These are phyloP conservation scores for Chloris gayana DNA, from an alignment of 176 grass and related monocot genomes.

Conservation along the genomic window DNA sequence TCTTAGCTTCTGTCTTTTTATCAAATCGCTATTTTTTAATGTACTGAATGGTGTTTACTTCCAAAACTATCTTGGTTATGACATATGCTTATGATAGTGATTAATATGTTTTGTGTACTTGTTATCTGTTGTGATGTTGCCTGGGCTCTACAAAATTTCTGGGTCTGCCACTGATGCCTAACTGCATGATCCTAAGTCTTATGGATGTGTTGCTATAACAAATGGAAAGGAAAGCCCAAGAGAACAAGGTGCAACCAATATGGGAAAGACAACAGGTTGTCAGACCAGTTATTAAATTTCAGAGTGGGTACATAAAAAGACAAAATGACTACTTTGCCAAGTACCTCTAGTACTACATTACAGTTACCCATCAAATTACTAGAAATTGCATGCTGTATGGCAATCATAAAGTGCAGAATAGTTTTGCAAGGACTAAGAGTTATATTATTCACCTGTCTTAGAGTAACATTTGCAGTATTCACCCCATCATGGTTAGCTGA, in stretches of 20 bases:
- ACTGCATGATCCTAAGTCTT: too few relatives aligned
- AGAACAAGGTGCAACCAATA: background rate
- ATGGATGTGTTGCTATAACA: background rate
- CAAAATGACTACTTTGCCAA: background rate
- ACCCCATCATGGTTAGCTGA: slow-evolving; percentile 82
- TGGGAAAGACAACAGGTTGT: background rate
- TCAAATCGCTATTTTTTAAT: too few relatives aligned
- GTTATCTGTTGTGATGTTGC: too few relatives aligned
- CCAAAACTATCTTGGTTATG: too few relatives aligned
- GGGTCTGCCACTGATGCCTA: too few relatives aligned
- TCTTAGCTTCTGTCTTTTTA: too few relatives aligned
- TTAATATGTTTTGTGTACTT: too few relatives aligned
- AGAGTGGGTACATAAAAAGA: background rate
- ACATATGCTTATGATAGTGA: too few relatives aligned
- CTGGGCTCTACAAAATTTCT: too few relatives aligned
- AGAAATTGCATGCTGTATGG: background rate
- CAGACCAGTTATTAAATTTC: background rate
- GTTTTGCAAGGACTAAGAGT: background rate
- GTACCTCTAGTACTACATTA: background rate
- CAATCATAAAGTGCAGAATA: slow-evolving; percentile 12
- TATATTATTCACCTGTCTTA: slow-evolving; percentile 67
- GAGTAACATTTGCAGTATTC: slow-evolving; percentile 77
- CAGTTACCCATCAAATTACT: background rate
- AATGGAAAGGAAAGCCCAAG: background rate
- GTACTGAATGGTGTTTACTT: too few relatives aligned